These are phyloP conservation scores for Pythium brachiatum DNA, from an alignment of 352 stramenopile species.

Conservation along the genomic window DNA sequence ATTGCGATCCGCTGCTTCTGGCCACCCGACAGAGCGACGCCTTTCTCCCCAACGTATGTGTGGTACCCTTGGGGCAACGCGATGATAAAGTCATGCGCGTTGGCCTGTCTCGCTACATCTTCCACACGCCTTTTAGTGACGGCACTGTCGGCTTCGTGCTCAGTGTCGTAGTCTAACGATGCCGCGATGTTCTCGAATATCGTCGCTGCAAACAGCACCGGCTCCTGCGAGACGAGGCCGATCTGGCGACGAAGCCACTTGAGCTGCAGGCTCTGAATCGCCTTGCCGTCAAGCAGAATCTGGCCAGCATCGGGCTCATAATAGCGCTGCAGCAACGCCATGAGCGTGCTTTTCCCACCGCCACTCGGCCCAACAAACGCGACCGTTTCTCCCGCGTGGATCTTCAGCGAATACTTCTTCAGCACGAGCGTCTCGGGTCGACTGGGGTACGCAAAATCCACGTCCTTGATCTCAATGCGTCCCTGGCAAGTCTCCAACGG, in stretches of 20 bases:
- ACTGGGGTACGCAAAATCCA: constrained; percentile 25
- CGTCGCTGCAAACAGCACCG: constrained; percentile 71
- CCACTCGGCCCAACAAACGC: constrained; percentile 25
- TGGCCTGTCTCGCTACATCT: constrained; percentile 1
- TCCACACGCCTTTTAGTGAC: background rate
- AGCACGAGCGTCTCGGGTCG: constrained; percentile 18
- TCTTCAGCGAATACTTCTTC: constrained; percentile 20
- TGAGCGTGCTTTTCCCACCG: constrained; percentile 35
- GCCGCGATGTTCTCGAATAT: constrained; percentile 86
- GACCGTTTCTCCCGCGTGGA: constrained; percentile 22
- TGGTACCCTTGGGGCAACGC: constrained; percentile 33
- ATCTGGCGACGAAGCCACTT: constrained; percentile 48
- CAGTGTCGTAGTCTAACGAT: constrained; percentile 14
- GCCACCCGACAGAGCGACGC: constrained; percentile 57
- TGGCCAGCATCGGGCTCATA: constrained; percentile 70
- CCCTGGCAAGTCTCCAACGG: constrained; percentile 11
- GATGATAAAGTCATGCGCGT: constrained; percentile 21
- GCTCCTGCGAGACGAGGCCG: constrained; percentile 65
- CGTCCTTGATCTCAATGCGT: constrained; percentile 10
- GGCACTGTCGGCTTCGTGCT: background rate
- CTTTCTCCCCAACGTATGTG: constrained; percentile 60
- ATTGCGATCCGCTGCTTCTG: constrained; percentile 48
- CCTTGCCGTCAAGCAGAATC: constrained; percentile 66
- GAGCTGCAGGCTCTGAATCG: constrained; percentile 59
- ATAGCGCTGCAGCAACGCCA: constrained; percentile 70